A percentile compares a stretch with the other conserved stretches of the same genome.
phyloP scores from a whole-genome alignment of 2,329 filamentous ascomycete genomes.

The Aureobasidium musti region DNA sequence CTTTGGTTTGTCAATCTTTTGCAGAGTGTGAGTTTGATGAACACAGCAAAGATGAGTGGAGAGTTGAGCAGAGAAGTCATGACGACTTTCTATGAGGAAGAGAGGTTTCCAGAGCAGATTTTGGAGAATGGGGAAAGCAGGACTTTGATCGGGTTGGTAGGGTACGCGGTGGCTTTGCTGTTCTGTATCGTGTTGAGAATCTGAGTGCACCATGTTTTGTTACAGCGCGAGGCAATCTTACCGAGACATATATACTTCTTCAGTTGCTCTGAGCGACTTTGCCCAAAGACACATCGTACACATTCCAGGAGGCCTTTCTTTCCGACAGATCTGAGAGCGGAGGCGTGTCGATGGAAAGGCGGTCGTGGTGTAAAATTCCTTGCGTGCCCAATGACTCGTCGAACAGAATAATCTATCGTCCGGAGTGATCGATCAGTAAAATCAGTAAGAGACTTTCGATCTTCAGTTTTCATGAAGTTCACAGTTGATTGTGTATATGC shows the following conservation, averaged over 20 bases:
- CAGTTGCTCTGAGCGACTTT: too few species aligned
- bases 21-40: slow-evolving; percentile 33
- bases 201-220: neutral
- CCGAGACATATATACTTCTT: neutral
- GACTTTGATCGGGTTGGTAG: slow-evolving; percentile 35
- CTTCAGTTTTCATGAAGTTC: neutral
- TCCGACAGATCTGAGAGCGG: too few species aligned
- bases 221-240: neutral
- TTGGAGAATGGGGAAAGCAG: slow-evolving; percentile 34
- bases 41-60: slow-evolving; percentile 32
- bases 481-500: neutral
- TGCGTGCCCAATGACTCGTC: too few species aligned
- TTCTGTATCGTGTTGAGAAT: slow-evolving; percentile 17
- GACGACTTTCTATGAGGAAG: slow-evolving; percentile 39
- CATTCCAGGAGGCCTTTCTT: neutral
- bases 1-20: slow-evolving; percentile 39
- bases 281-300: neutral
- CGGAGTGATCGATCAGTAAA: too few species aligned
- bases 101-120: slow-evolving; percentile 38
- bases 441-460: too few species aligned
- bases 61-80: slow-evolving; percentile 34
- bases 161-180: slow-evolving; percentile 31
- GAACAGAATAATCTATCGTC: too few species aligned
- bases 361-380: too few species aligned
- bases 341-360: too few species aligned